phyloP scores from a whole-genome alignment of 2,329 filamentous ascomycete species.

The Alternaria tenuissima region DNA sequence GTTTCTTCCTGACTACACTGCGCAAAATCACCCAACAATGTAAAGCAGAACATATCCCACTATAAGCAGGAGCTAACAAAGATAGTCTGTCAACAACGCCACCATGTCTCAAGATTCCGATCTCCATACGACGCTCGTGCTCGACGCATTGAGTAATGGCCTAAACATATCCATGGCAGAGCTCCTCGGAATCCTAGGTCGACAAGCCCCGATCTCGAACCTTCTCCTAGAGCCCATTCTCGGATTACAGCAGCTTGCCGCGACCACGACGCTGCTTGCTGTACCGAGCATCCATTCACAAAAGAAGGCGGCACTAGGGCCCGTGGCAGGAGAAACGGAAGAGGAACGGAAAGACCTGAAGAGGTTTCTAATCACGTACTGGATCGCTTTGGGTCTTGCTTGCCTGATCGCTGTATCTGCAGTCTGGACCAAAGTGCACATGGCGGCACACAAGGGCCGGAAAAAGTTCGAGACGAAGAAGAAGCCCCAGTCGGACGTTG shows the following conservation, averaged over 20 bases:
- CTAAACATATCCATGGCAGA: constrained; percentile 12
- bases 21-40: neutral
- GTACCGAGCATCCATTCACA: neutral
- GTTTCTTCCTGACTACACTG: neutral
- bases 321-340: neutral
- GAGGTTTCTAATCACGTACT: neutral
- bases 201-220: constrained; percentile 10
- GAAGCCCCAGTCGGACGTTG: constrained; percentile 9
- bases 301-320: neutral
- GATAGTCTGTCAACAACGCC: neutral
- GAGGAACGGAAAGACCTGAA: neutral
- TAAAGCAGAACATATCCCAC: neutral
- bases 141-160: constrained; percentile 6
- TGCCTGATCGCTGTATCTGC: neutral
- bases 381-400: neutral
- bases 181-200: constrained; percentile 4
- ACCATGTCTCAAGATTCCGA: constrained; percentile 5
- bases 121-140: constrained; percentile 3
- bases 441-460: neutral
- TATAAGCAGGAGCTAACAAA: neutral
- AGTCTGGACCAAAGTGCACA: constrained; percentile 4
- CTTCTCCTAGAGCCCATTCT: constrained; percentile 5
- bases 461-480: neutral
- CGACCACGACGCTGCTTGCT: neutral
- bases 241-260: neutral